Evolutionary conservation across 495 filamentous ascomycete genomes (phyloP).

Genomic region (Penicillium ucsense): DNA sequence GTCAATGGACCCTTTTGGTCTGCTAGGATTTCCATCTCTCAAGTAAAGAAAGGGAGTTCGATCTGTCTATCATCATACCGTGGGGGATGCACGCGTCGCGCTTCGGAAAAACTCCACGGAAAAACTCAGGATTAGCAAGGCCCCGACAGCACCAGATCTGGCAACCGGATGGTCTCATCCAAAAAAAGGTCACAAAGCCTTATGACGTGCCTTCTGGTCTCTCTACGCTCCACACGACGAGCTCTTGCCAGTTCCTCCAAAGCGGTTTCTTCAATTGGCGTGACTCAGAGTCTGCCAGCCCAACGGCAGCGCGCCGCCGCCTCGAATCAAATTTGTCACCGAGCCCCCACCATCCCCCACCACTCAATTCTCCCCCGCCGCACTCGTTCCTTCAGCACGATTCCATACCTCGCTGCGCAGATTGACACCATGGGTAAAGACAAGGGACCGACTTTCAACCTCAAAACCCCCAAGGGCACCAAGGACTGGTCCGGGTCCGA

Average conservation of each 20-base stretch:
- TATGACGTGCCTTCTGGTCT: slow-evolving; percentile 17
- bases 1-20: no score
- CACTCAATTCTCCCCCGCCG: slow-evolving; percentile 21
- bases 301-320: slow-evolving; percentile 13
- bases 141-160: slow-evolving; percentile 7
- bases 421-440: slow-evolving; percentile 27
- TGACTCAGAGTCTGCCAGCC: slow-evolving; percentile 10
- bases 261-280: slow-evolving; percentile 1
- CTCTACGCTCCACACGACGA: slow-evolving; percentile 18
- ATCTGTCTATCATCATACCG: no score
- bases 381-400: slow-evolving; percentile 22
- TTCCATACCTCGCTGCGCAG: slow-evolving; percentile 8
- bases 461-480: slow-evolving; percentile 43
- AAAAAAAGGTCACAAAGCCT: slow-evolving; percentile 6
- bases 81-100: slow-evolving; percentile 8
- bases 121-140: slow-evolving; percentile 5
- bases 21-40: no score
- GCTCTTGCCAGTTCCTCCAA: slow-evolving; percentile 11
- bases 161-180: slow-evolving; percentile 6
- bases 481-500: slow-evolving; percentile 33
- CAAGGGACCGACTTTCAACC: slow-evolving; percentile 26
- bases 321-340: slow-evolving; percentile 24
- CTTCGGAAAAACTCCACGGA: slow-evolving; percentile 10
- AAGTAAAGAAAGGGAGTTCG: no score
- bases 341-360: slow-evolving; percentile 34